These are phyloP conservation scores for Passiflora organensis DNA, from an alignment of 345 rosid species.

Conservation along the genomic window DNA sequence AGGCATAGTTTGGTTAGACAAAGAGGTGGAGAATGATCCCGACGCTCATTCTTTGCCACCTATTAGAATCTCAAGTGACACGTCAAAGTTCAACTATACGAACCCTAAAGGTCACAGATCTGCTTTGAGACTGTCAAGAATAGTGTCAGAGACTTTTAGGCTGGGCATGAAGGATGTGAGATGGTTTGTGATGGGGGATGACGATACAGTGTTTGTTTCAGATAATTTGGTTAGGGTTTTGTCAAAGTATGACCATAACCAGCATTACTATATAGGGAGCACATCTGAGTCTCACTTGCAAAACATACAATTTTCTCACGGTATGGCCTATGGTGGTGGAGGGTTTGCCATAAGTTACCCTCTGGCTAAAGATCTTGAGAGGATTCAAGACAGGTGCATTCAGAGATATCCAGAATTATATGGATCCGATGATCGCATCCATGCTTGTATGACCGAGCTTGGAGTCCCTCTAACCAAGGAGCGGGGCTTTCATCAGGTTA, in stretches of 20 bases:
- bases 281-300: constrained; percentile 75
- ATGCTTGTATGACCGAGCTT: constrained; percentile 85
- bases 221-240: constrained; percentile 63
- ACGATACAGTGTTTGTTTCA: constrained; percentile 63
- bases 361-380: constrained; percentile 50
- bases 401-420: constrained; percentile 51
- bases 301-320: constrained; percentile 56
- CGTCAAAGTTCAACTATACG: constrained; percentile 28
- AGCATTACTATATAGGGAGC: constrained; percentile 62
- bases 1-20: constrained; percentile 73
- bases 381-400: constrained; percentile 64
- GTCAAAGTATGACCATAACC: constrained; percentile 59
- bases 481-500: constrained; percentile 83
- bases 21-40: constrained; percentile 19
- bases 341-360: constrained; percentile 78
- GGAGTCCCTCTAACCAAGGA: constrained; percentile 75
- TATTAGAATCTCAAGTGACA: constrained; percentile 44
- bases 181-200: constrained; percentile 92
- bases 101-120: constrained; percentile 45
- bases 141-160: constrained; percentile 60
- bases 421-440: constrained; percentile 81
- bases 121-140: constrained; percentile 22
- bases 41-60: constrained; percentile 35
- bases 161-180: constrained; percentile 42
- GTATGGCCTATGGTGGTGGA: constrained; percentile 93